phyloP scores from a whole-genome alignment of 257 asterid species.

The Coffea eugenioides region DNA sequence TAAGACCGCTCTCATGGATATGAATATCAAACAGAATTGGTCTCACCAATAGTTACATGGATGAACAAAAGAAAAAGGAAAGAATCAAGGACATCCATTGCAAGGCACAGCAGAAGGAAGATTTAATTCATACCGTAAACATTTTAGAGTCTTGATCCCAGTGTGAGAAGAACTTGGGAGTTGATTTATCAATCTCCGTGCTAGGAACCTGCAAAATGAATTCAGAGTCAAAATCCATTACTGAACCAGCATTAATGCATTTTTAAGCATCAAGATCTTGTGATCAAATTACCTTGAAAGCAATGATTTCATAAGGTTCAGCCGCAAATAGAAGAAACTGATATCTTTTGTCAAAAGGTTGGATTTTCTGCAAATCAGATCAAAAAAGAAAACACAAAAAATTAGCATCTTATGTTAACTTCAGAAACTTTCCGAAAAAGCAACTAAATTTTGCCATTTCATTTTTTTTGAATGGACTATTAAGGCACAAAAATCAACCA shows the following conservation, averaged over 20 bases:
- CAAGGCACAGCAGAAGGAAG: neutral
- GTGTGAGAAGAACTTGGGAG: conserved; percentile 96
- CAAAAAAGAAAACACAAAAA: neutral
- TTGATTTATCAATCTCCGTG: conserved; percentile 87
- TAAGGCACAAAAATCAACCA: neutral
- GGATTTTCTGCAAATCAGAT: conserved; percentile 55
- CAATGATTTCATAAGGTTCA: conserved; percentile 88
- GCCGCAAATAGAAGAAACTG: conserved; percentile 96
- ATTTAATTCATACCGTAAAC: conserved; percentile 66
- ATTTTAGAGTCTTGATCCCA: conserved; percentile 99
- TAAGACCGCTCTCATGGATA: neutral
- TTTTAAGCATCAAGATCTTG: conserved; percentile 1
- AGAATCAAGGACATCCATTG: conserved; percentile 1
- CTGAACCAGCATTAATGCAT: neutral
- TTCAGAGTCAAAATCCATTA: neutral
- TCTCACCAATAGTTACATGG: neutral
- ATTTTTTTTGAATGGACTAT: conserved; percentile 2
- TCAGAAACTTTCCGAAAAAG: neutral
- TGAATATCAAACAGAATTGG: neutral
- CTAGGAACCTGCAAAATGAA: conserved; percentile 74
- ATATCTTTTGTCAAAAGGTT: conserved; percentile 77
- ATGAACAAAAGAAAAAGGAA: neutral
- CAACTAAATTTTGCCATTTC: neutral
- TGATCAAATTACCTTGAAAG: conserved; percentile 64
- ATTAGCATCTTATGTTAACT: neutral